phyloP scores from a whole-genome alignment of 257 asterid genomes.

The Nicotiana otophora region DNA sequence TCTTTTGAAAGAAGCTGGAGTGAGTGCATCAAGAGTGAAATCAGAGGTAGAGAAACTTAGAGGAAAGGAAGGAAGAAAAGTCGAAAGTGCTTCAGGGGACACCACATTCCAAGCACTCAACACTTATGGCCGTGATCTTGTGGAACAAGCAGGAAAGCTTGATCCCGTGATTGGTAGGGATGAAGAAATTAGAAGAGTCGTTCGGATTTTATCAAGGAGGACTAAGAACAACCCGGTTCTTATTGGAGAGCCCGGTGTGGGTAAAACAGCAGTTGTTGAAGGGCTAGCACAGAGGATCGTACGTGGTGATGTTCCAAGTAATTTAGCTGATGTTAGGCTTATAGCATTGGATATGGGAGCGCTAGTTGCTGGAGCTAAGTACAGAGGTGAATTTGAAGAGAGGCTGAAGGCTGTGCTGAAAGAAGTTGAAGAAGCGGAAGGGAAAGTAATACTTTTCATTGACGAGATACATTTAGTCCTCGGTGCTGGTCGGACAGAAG shows the following conservation, averaged over 20 bases:
- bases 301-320: slow-evolving; percentile 54
- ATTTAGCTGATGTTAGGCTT: slow-evolving; percentile 65
- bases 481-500: slow-evolving; percentile 74
- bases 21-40: slow-evolving; percentile 38
- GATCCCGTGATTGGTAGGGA: slow-evolving; percentile 73
- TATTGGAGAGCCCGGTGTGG: slow-evolving; percentile 73
- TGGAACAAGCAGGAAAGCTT: slow-evolving; percentile 67
- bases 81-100: slow-evolving; percentile 73
- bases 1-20: slow-evolving; percentile 51
- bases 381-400: slow-evolving; percentile 69
- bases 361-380: slow-evolving; percentile 59
- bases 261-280: slow-evolving; percentile 69
- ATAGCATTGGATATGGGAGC: slow-evolving; percentile 78
- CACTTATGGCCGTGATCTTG: slow-evolving; percentile 66
- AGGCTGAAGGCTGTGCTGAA: slow-evolving; percentile 60
- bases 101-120: slow-evolving; percentile 47
- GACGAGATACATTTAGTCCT: slow-evolving; percentile 64
- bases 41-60: slow-evolving; percentile 54
- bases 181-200: slow-evolving; percentile 58
- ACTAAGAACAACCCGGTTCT: slow-evolving; percentile 67
- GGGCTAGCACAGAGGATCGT: slow-evolving; percentile 75
- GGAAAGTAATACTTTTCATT: slow-evolving; percentile 58
- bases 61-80: slow-evolving; percentile 57
- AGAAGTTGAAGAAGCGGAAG: slow-evolving; percentile 74
- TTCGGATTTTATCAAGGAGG: slow-evolving; percentile 58